Conservation (phyloP, 306 rosid genomes). For the Glycine soja region DNA sequence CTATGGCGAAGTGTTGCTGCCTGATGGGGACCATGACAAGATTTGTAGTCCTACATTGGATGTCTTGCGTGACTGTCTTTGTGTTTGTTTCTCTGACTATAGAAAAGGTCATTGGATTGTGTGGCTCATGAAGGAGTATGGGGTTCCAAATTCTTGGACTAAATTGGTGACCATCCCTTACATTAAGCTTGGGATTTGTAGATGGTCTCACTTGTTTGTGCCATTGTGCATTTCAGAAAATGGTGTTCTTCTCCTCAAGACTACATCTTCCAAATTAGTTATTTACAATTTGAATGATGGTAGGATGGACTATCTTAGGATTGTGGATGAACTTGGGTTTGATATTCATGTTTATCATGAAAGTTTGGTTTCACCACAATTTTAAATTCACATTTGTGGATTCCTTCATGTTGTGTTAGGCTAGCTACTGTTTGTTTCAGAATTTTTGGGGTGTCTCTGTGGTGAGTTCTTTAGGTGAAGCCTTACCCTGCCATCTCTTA, state of each 20-base stretch:
- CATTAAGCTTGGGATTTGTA: too few species aligned
- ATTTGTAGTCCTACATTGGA: background rate
- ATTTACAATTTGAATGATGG: background rate
- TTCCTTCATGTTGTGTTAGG: background rate
- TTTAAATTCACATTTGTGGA: background rate
- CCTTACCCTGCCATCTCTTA: background rate
- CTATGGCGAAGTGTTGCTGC: background rate
- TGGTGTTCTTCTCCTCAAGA: background rate
- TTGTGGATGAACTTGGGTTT: background rate
- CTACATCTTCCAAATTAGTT: background rate
- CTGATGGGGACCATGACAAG: background rate
- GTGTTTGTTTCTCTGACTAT: background rate
- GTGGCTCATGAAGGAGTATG: conserved; percentile 43
- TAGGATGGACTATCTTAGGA: background rate
- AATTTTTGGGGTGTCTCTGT: background rate
- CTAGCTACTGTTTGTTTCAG: background rate
- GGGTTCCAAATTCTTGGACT: conserved; percentile 35
- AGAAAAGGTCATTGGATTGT: conserved; percentile 16
- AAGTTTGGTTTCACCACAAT: conserved; percentile 25
- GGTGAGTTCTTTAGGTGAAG: background rate
- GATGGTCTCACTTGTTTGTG: background rate
- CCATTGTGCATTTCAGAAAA: conserved; percentile 21
- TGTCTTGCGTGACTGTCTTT: conserved; percentile 22
- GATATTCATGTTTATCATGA: background rate
- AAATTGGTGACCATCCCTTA: background rate